Percentiles rank a stretch among this genome's conserved stretches.
These are phyloP conservation scores for Pseudocercospora fuligena DNA, from an alignment of 2,329 filamentous ascomycete species.

Conservation along the genomic window DNA sequence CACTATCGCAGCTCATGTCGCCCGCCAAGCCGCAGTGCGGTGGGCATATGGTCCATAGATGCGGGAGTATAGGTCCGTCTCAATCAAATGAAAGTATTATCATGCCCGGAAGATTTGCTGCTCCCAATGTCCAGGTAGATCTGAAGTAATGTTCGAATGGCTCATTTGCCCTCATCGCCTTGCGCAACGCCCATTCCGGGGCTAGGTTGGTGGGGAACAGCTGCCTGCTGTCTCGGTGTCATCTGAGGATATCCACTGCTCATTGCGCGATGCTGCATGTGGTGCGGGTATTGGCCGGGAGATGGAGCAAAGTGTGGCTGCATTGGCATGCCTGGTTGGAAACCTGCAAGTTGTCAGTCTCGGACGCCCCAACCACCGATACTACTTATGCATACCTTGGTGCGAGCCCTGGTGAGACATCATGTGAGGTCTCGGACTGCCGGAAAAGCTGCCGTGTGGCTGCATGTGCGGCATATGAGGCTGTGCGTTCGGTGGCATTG, in stretches of 20 bases:
- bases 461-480: constrained; percentile 56
- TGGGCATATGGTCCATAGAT: background rate
- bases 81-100: constrained; percentile 1
- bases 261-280: constrained; percentile 38
- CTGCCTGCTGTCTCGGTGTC: constrained; percentile 42
- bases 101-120: constrained; percentile 6
- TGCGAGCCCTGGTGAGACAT: constrained; percentile 96
- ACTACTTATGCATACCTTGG: constrained; percentile 57
- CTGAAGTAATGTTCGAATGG: background rate
- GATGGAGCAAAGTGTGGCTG: constrained; percentile 28
- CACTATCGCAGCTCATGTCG: background rate
- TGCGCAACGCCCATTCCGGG: constrained; percentile 35
- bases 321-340: constrained; percentile 43
- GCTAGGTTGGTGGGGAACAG: constrained; percentile 38
- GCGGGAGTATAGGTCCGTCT: constrained; percentile 1
- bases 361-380: background rate
- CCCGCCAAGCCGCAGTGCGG: background rate
- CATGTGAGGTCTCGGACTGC: constrained; percentile 84
- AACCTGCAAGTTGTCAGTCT: constrained; percentile 47
- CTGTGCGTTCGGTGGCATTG: constrained; percentile 68
- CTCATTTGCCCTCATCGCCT: constrained; percentile 40
- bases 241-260: constrained; percentile 41
- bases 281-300: constrained; percentile 34
- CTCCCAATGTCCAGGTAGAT: background rate
- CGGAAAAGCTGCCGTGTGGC: constrained; percentile 61